These are phyloP conservation scores for Lactarius sp. DNA, from an alignment of 768 basidiomycete species.

Conservation along the genomic window DNA sequence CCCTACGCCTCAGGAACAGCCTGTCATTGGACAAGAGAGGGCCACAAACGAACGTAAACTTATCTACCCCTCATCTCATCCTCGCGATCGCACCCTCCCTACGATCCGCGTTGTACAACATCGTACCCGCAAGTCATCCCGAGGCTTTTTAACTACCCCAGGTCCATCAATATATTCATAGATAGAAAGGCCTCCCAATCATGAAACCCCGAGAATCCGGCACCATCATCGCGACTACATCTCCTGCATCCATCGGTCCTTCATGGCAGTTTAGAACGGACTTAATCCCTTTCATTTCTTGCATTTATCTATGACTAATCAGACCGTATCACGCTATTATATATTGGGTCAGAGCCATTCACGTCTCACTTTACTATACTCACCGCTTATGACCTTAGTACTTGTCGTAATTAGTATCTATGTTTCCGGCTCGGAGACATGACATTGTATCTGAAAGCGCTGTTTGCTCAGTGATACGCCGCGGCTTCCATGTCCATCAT, in stretches of 20 bases:
- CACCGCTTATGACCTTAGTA: background rate
- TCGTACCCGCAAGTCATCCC: too few relatives aligned
- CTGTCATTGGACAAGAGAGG: background rate
- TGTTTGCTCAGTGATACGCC: background rate
- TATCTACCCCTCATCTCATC: background rate
- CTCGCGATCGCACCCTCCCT: background rate
- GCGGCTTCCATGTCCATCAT: background rate
- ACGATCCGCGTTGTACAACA: background rate
- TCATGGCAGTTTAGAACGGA: too few relatives aligned
- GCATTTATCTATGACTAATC: too few relatives aligned
- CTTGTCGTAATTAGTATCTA: background rate
- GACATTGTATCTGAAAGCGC: background rate
- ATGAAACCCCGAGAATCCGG: background rate
- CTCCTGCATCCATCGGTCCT: too few relatives aligned
- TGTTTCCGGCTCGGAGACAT: background rate
- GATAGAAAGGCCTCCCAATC: background rate
- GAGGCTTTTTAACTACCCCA: too few relatives aligned
- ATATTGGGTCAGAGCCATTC: too few relatives aligned
- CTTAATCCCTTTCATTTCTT: too few relatives aligned
- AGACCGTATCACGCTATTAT: too few relatives aligned
- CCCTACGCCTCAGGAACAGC: constrained; percentile 7
- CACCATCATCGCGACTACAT: too few relatives aligned
- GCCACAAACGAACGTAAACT: background rate
- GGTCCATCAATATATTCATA: too few relatives aligned
- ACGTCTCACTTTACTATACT: background rate